Evolutionary conservation across 2,329 filamentous ascomycete genomes (phyloP).

Genomic region (Polytolypa hystricis): DNA sequence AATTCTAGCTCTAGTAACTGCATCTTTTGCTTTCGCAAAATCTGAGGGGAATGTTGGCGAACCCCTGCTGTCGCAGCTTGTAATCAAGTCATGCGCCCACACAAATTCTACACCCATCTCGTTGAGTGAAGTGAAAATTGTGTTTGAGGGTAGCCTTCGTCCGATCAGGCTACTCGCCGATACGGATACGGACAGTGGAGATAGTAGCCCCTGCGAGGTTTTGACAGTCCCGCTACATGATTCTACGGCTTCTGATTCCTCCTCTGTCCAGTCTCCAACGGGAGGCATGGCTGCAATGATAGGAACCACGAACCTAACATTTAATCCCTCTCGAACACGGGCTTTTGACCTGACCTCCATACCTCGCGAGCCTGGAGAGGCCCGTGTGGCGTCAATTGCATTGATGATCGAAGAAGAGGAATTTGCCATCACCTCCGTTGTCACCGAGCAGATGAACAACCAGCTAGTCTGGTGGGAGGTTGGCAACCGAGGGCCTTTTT

Average conservation of each 20-base stretch:
- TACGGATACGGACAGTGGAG: conserved; percentile 16
- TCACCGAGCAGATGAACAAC: conserved; percentile 32
- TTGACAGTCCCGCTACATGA: conserved; percentile 20
- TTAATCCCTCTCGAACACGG: conserved; percentile 56
- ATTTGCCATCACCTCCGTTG: conserved; percentile 57
- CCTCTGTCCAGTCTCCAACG: conserved; percentile 22
- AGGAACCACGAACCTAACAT: conserved; percentile 52
- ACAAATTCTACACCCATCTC: conserved; percentile 34
- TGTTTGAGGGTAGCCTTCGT: conserved; percentile 42
- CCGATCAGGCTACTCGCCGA: conserved; percentile 31
- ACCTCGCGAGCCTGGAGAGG: conserved; percentile 72
- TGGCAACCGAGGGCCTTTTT: conserved; percentile 23
- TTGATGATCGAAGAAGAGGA: conserved; percentile 52
- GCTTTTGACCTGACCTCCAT: conserved; percentile 62
- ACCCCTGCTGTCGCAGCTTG: conserved; percentile 44
- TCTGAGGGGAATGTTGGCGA: conserved; percentile 50
- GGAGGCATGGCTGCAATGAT: conserved; percentile 33
- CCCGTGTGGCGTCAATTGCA: conserved; percentile 52
- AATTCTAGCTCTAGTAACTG: conserved; percentile 29
- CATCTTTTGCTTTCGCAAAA: conserved; percentile 43
- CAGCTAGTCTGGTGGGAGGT: conserved; percentile 34
- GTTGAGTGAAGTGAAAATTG: conserved; percentile 39
- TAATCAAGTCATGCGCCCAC: conserved; percentile 39
- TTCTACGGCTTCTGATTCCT: conserved; percentile 14
- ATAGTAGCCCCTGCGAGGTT: conserved; percentile 18